Base-by-base conservation (phyloP, 2,329 filamentous ascomycete genomes). In the Talaromyces amestolkiae region DNA sequence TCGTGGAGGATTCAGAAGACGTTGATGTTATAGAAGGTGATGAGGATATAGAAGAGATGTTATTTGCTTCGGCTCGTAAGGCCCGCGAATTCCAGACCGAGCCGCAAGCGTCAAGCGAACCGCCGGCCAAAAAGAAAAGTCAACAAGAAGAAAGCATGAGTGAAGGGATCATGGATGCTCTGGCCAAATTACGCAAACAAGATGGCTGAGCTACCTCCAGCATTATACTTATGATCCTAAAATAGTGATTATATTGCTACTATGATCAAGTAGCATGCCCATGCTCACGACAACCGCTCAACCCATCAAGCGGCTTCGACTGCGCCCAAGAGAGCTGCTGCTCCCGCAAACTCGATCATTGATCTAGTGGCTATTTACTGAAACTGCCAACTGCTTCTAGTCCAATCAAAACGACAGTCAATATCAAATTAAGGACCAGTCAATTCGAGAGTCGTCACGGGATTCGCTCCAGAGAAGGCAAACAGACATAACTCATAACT, bases 141-240 rank as follows among this genome's bases (percentile, higher is more conserved):
- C 56, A 51, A 54, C 60, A 81, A 15, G 80, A 82, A 58, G 74
- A 78, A 64, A 76, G 78, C n/a, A 71, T 87, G 67, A 84, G 80
- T 69, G 85, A 87, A 58, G 86, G 86, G 10, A 82, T 89, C 60
- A 82, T 84, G 77, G 84, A 85, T 35, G 86, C 86, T 5, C 72
- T 89, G 60, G 83, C 81, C 58, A 87, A 83, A 69, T 73, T 88
- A 58, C 78, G 86, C 67, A 73, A 78, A 58, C 73, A 71, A 17
- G 69, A 70, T n/a, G 70, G 59, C 45, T 65, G 60, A 67, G 37
- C 33, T 17, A n/a, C 1, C 4, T 31, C 13, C 35, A 19, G 10
- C 31, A 35, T 49, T 15, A 5, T 2, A 2, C 17, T 39, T 13
- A 35, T 8, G 15, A 24, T 3, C 10, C 19, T 37, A 13, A 24